A percentile compares a stretch with the other conserved stretches of the same genome.
These are phyloP conservation scores for Aspergillus carlsbadensis DNA, from an alignment of 495 filamentous ascomycete genomes.

Conservation along the genomic window DNA sequence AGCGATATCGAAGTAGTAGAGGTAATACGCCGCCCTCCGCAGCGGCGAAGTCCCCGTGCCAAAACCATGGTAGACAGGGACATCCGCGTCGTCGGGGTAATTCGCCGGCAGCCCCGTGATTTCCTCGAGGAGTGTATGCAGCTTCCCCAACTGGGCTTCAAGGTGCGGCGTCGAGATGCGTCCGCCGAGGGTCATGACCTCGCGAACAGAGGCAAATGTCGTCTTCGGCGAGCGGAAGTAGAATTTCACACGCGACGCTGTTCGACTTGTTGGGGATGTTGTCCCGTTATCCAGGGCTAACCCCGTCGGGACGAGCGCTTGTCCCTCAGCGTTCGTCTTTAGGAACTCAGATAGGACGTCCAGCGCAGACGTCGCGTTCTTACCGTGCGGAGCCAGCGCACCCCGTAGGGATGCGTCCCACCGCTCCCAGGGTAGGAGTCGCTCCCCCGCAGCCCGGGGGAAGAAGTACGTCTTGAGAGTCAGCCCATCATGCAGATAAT, in stretches of 20 bases:
- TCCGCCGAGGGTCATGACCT: conserved; percentile 18
- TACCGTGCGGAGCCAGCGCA: background rate
- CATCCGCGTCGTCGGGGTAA: conserved; percentile 8
- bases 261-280: conserved; percentile 7
- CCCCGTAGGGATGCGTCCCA: conserved; percentile 4
- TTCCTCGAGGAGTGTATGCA: conserved; percentile 13
- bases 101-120: conserved; percentile 15
- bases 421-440: background rate
- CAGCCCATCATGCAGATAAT: background rate
- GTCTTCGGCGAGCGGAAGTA: conserved; percentile 31
- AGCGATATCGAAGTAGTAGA: conserved; percentile 21
- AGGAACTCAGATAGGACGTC: background rate
- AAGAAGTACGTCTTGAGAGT: conserved; percentile 7
- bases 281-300: conserved; percentile 30
- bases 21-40: background rate
- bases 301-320: conserved; percentile 18
- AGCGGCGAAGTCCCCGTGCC: background rate
- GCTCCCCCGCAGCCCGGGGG: background rate
- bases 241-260: conserved; percentile 32
- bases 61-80: background rate
- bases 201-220: conserved; percentile 25
- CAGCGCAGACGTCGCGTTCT: background rate
- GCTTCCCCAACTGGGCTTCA: conserved; percentile 11
- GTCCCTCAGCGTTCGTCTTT: background rate
- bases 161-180: background rate